These are phyloP conservation scores for Tephrocybe sp. DNA, from an alignment of 768 basidiomycete species.

Conservation along the genomic window DNA sequence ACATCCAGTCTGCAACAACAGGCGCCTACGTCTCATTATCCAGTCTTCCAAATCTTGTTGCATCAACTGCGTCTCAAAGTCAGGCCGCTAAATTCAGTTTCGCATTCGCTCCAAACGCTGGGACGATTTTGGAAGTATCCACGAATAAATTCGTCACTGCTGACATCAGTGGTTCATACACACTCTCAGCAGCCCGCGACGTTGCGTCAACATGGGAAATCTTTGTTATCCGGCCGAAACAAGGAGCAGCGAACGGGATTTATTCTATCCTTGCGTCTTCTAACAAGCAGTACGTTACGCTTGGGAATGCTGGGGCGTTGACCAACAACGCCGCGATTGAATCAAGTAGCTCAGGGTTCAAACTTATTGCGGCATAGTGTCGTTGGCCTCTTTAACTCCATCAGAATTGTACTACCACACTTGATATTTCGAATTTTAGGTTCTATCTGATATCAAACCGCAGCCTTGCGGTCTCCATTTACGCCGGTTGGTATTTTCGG, in stretches of 20 bases:
- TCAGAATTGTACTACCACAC: background rate
- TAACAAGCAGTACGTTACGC: slow-evolving; percentile 26
- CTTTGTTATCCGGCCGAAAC: slow-evolving; percentile 26
- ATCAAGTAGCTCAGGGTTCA: slow-evolving; percentile 24
- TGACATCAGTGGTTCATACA: slow-evolving; percentile 25
- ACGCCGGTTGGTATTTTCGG: no score
- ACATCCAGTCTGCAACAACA: slow-evolving; percentile 23
- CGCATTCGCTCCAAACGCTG: slow-evolving; percentile 27
- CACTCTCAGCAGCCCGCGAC: slow-evolving; percentile 24
- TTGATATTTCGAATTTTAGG: no score
- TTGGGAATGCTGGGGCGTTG: slow-evolving; percentile 23
- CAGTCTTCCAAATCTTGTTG: slow-evolving; percentile 22
- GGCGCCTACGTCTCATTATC: slow-evolving; percentile 21
- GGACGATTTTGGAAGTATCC: slow-evolving; percentile 22
- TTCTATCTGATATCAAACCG: no score
- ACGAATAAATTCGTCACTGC: slow-evolving; percentile 28
- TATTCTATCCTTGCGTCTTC: slow-evolving; percentile 29
- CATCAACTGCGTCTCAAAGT: slow-evolving; percentile 18
- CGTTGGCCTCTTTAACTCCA: background rate
- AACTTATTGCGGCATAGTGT: slow-evolving; percentile 14
- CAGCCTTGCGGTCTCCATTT: no score
- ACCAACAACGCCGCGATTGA: slow-evolving; percentile 25
- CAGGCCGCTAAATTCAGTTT: slow-evolving; percentile 23
- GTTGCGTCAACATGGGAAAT: slow-evolving; percentile 26
- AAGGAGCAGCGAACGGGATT: slow-evolving; percentile 20